A percentile compares a stretch with the other conserved stretches of the same genome.
These are phyloP conservation scores for Ophiosphaerella korrae DNA, from an alignment of 2,329 filamentous ascomycete genomes.

Conservation along the genomic window DNA sequence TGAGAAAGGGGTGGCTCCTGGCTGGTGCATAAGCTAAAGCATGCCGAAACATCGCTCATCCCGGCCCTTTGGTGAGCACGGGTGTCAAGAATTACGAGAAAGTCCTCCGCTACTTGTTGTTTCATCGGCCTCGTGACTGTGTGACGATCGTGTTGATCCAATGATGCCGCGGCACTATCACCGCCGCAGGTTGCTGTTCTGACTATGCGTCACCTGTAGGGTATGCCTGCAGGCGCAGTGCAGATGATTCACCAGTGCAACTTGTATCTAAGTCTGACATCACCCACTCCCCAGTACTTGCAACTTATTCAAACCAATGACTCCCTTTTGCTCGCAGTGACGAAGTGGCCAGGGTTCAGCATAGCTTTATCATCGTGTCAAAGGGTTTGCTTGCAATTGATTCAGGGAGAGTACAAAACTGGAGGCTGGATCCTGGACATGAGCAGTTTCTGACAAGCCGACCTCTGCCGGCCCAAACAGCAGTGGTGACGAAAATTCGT, in stretches of 20 bases:
- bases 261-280: conserved; percentile 40
- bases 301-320: conserved; percentile 37
- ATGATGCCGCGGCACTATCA: conserved; percentile 34
- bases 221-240: conserved; percentile 21
- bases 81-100: conserved; percentile 45
- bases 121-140: conserved; percentile 50
- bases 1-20: conserved; percentile 48
- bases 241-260: conserved; percentile 18
- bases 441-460: conserved; percentile 34
- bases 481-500: conserved; percentile 23
- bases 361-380: conserved; percentile 21
- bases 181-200: conserved; percentile 24
- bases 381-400: conserved; percentile 30
- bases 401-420: conserved; percentile 41
- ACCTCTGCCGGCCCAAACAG: conserved; percentile 24
- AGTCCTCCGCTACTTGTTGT: conserved; percentile 38
- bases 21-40: conserved; percentile 45
- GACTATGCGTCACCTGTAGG: conserved; percentile 25
- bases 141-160: conserved; percentile 44
- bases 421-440: conserved; percentile 25
- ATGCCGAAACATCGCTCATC: conserved; percentile 47
- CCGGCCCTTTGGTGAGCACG: conserved; percentile 39
- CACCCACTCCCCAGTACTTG: conserved; percentile 23
- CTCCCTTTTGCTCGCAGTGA: conserved; percentile 31
- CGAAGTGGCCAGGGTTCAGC: conserved; percentile 29